These are phyloP conservation scores for Cyberlindnera veronae DNA, from an alignment of 805 yeast species.

Conservation along the genomic window DNA sequence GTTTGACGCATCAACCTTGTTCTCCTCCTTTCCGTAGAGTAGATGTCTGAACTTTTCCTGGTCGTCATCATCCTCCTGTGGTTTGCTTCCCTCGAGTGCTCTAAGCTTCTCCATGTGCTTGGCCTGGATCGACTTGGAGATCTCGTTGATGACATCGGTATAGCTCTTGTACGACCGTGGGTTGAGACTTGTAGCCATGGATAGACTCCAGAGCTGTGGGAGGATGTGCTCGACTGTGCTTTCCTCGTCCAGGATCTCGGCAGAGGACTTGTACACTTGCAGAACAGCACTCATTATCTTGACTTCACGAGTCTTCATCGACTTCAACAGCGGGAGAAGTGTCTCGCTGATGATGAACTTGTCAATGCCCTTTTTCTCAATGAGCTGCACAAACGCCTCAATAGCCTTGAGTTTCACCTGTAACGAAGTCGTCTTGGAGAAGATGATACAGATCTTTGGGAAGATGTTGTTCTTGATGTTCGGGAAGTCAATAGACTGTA, in stretches of 20 bases:
- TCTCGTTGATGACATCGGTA: conserved; percentile 36
- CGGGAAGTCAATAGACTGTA: conserved; percentile 57
- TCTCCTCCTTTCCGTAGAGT: conserved; percentile 18
- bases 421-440: conserved; percentile 80
- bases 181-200: conserved; percentile 43
- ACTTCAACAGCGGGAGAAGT: conserved; percentile 71
- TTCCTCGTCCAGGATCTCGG: conserved; percentile 44
- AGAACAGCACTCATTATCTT: conserved; percentile 52
- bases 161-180: conserved; percentile 39
- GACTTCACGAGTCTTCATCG: conserved; percentile 74
- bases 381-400: conserved; percentile 52
- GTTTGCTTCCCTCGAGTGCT: conserved; percentile 23
- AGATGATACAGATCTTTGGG: conserved; percentile 67
- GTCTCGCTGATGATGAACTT: conserved; percentile 70
- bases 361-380: conserved; percentile 62
- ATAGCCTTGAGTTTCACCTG: conserved; percentile 72
- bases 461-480: conserved; percentile 71
- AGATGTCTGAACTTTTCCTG: conserved; percentile 23
- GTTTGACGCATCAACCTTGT: conserved; percentile 3
- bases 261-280: conserved; percentile 35
- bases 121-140: conserved; percentile 42
- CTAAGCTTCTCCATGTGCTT: conserved; percentile 36
- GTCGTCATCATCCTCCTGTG: conserved; percentile 23
- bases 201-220: conserved; percentile 49
- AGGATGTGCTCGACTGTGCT: conserved; percentile 48